A percentile compares a stretch with the other conserved stretches of the same genome.
These are phyloP conservation scores for Rhizopogon vesiculosus DNA, from an alignment of 768 basidiomycete species.

Conservation along the genomic window DNA sequence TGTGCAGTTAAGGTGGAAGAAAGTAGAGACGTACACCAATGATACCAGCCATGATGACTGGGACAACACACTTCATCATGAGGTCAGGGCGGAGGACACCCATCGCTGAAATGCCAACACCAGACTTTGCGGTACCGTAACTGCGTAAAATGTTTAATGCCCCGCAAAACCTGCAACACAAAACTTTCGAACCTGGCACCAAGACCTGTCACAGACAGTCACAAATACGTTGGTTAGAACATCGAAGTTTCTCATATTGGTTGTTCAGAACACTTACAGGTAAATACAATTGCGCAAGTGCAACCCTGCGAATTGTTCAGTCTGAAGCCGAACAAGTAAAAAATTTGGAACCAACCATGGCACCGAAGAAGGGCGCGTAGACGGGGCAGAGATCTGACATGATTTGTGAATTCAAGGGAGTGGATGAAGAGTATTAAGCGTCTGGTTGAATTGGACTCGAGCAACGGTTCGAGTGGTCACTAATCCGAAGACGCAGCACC, in stretches of 20 bases:
- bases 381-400: conserved; percentile 88
- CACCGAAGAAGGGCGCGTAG: conserved; percentile 97
- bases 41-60: conserved; percentile 99
- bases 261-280: conserved; percentile 56
- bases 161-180: neutral
- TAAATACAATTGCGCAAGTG: conserved; percentile 96
- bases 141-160: conserved; percentile 32
- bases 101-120: conserved; percentile 97
- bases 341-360: conserved; percentile 61
- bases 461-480: conserved; percentile 8
- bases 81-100: conserved; percentile 93
- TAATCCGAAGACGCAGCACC: conserved; percentile 2
- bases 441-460: neutral
- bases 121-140: conserved; percentile 99
- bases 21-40: conserved; percentile 70
- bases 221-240: neutral
- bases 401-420: conserved; percentile 3
- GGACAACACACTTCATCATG: conserved; percentile 97
- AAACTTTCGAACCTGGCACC: conserved; percentile 66
- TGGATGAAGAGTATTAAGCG: neutral
- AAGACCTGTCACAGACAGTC: conserved; percentile 49
- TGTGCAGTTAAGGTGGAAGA: neutral
- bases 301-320: conserved; percentile 61
- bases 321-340: neutral
- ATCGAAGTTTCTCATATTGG: neutral